phyloP scores from a whole-genome alignment of 1,284 basidiomycete species.

The Rhodotorula sp. region DNA sequence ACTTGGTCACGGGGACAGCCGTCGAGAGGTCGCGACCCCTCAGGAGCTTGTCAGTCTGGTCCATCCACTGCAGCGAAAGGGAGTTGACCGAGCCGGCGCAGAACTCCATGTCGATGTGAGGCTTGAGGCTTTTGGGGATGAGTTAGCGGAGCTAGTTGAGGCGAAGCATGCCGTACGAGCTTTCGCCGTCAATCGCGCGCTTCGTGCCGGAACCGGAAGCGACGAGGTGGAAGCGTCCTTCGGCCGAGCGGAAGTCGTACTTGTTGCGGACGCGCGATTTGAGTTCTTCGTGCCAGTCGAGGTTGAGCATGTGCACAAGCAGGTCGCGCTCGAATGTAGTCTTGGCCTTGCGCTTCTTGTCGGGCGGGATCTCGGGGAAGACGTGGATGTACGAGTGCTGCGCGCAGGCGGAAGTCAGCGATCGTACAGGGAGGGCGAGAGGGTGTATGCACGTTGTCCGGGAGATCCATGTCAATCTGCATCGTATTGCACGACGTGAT shows the following conservation, averaged over 20 bases:
- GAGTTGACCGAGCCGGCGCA: conserved; percentile 26
- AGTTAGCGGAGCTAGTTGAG: conserved; percentile 6
- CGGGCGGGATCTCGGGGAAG: conserved; percentile 15
- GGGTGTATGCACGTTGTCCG: conserved; percentile 24
- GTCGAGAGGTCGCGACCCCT: conserved; percentile 1
- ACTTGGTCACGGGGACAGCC: no score
- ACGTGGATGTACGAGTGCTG: conserved; percentile 30
- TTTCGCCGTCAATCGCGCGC: background rate
- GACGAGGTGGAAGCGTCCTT: conserved; percentile 19
- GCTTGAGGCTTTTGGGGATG: conserved; percentile 7
- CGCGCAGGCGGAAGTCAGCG: background rate
- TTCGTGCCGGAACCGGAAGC: conserved; percentile 18
- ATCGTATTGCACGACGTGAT: conserved; percentile 33
- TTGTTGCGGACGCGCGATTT: conserved; percentile 7
- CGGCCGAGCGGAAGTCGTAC: conserved; percentile 24
- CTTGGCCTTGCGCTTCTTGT: background rate
- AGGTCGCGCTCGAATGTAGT: conserved; percentile 24
- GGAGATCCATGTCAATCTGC: conserved; percentile 23
- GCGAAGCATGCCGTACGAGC: conserved; percentile 19
- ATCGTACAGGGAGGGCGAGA: background rate
- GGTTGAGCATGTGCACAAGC: conserved; percentile 13
- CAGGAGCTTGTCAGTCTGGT: conserved; percentile 15
- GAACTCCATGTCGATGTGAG: conserved; percentile 16
- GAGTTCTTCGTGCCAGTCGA: conserved; percentile 19
- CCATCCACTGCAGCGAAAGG: conserved; percentile 13